Base-by-base conservation (phyloP, 208 protist genomes). In the Leishmania amazonensis region DNA sequence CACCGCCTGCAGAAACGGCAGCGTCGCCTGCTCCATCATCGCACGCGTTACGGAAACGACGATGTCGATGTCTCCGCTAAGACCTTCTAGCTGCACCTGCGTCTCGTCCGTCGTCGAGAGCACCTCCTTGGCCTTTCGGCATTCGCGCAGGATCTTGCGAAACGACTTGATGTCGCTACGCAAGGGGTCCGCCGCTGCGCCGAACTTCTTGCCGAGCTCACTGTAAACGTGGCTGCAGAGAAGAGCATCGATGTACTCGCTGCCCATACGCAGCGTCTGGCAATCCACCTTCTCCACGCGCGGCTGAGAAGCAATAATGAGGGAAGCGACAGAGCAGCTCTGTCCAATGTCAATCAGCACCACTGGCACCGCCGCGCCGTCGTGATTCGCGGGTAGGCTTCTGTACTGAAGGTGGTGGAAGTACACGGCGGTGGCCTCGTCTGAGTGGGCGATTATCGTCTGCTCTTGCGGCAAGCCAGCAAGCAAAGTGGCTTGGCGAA, bases 61-160 rank as follows among this genome's bases (percentile, higher is more conserved):
- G 21, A 94, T 76, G 83, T 94, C 91, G 40, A 91, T 75, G 51
- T 90, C 85, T 8, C 89, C 81, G 28, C 78, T 83, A 45, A 96
- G 83, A 3, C 83, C 88, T 75, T 96, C 93, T 17, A 93, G 67
- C 83, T 91, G 83, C 75, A 95, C 82, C 13, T 65, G 73, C 3
- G 89, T 85, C 75, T 90, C 80, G 40, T 94, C 87, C 4, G 83
- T 73, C 24, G 93, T 94, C 40, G 93, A 96, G 40, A 96, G 81
- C 40, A 94, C 86, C 87, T 95, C 91, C 82, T 96, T 96, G 35
- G 88, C 87, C 83, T 94, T 94, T 35, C 85, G 83, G 81, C 89
- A 91, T 83, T 94, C 91, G 19, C 84, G 85, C 68, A 91, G 60
- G 19, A 96, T 85, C 81, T 89, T 90, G 31, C 88, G 89, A 70